phyloP scores from a whole-genome alignment of 805 yeast species.

The Lipomyces yamadae region DNA sequence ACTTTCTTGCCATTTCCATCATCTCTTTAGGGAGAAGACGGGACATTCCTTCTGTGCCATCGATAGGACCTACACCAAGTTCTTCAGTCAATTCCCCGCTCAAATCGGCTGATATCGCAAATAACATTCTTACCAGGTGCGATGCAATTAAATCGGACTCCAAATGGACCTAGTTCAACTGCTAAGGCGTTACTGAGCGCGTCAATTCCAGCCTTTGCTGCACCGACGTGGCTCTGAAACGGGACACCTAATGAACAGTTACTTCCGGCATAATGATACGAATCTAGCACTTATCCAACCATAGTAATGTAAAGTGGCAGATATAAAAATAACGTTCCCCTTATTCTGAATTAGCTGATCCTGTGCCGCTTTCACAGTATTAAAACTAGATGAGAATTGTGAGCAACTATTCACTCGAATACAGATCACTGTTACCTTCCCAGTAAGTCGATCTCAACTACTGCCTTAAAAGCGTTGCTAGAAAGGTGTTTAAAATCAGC shows the following conservation, averaged over 20 bases:
- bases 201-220: conserved; percentile 96
- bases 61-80: conserved; percentile 56
- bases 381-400: conserved; percentile 46
- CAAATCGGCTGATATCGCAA: not conserved
- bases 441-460: conserved; percentile 80
- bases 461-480: conserved; percentile 86
- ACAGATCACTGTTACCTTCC: conserved; percentile 59
- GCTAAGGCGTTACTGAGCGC: conserved; percentile 83
- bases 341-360: conserved; percentile 65
- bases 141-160: conserved; percentile 78
- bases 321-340: conserved; percentile 73
- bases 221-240: conserved; percentile 86
- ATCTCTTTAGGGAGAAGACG: conserved; percentile 58
- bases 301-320: conserved; percentile 87
- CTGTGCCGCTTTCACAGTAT: conserved; percentile 83
- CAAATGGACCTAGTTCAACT: conserved; percentile 89
- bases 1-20: conserved; percentile 50
- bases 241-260: conserved; percentile 54
- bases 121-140: conserved; percentile 69
- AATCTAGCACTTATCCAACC: conserved; percentile 50
- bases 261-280: not conserved
- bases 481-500: conserved; percentile 78
- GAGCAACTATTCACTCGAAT: not conserved
- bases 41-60: conserved; percentile 81
- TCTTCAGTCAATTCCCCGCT: not conserved